These are phyloP conservation scores for Diplodia mutila DNA, from an alignment of 2,329 filamentous ascomycete species.

Conservation along the genomic window DNA sequence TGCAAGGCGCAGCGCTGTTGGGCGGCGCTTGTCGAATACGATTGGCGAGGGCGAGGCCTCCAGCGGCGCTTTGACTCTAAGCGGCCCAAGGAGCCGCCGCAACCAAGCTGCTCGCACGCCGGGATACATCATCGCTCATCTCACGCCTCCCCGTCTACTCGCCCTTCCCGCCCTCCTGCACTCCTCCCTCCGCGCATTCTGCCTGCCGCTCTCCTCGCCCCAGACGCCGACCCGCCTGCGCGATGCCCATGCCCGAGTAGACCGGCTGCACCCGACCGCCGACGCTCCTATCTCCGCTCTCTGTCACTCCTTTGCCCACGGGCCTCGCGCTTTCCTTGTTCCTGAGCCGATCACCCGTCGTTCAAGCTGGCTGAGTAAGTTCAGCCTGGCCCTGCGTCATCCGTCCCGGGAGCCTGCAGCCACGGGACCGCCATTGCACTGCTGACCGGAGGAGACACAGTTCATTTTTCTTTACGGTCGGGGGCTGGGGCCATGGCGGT, in stretches of 20 bases:
- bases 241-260: constrained; percentile 24
- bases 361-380: constrained; percentile 36
- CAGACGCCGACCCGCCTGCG: neutral
- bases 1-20: constrained; percentile 16
- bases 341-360: constrained; percentile 22
- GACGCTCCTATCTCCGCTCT: constrained; percentile 23
- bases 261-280: constrained; percentile 15
- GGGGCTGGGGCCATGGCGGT: constrained; percentile 40
- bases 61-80: constrained; percentile 19
- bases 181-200: neutral
- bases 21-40: constrained; percentile 14
- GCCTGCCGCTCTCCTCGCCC: neutral
- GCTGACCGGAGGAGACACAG: constrained; percentile 25
- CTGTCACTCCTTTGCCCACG: constrained; percentile 24
- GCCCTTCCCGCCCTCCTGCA: constrained; percentile 8
- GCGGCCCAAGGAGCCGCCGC: constrained; percentile 20
- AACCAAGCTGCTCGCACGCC: constrained; percentile 19
- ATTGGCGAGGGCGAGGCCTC: constrained; percentile 16
- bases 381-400: constrained; percentile 20
- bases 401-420: constrained; percentile 20
- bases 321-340: constrained; percentile 23
- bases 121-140: constrained; percentile 26
- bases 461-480: constrained; percentile 40
- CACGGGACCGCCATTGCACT: constrained; percentile 22
- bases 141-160: constrained; percentile 14